Conservation (phyloP, 2,329 filamentous ascomycete genomes). For the Talaromyces sp. region DNA sequence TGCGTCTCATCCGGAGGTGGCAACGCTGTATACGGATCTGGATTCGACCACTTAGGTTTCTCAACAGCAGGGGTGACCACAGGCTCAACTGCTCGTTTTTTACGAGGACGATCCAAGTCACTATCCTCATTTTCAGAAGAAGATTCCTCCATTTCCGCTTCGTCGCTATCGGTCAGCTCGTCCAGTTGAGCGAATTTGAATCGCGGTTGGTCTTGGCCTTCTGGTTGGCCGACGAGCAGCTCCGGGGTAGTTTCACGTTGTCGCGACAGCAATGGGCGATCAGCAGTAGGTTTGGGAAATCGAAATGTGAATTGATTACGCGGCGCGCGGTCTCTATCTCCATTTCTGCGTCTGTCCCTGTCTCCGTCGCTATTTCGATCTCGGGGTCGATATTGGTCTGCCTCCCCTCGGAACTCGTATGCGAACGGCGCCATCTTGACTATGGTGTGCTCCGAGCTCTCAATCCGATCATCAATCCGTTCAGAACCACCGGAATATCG, state of each 20-base stretch:
- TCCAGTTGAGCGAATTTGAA: conserved; percentile 40
- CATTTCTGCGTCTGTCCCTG: conserved; percentile 10
- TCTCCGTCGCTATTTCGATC: conserved; percentile 10
- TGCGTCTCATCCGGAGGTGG: conserved; percentile 73
- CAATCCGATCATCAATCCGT: not conserved
- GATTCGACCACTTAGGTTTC: conserved; percentile 86
- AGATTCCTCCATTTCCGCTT: conserved; percentile 47
- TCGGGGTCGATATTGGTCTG: conserved; percentile 3
- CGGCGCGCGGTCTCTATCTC: conserved; percentile 21
- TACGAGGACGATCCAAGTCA: conserved; percentile 36
- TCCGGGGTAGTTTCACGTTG: conserved; percentile 40
- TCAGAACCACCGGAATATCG: not conserved
- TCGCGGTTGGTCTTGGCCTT: conserved; percentile 29
- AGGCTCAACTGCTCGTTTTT: conserved; percentile 31
- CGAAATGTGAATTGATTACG: conserved; percentile 44
- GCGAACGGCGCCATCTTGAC: conserved; percentile 28
- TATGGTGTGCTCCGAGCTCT: not conserved
- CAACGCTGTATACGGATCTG: conserved; percentile 85
- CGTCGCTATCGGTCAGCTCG: conserved; percentile 47
- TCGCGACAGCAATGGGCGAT: conserved; percentile 38
- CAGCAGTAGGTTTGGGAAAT: conserved; percentile 37
- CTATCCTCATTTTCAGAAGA: conserved; percentile 35
- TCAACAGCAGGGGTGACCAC: conserved; percentile 22
- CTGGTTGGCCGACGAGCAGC: conserved; percentile 28
- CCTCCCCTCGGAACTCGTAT: conserved; percentile 34